Percentiles rank a stretch among this genome's conserved stretches.
Conservation (phyloP, 768 basidiomycete species). For the Trichaptum fuscoviolaceum region DNA sequence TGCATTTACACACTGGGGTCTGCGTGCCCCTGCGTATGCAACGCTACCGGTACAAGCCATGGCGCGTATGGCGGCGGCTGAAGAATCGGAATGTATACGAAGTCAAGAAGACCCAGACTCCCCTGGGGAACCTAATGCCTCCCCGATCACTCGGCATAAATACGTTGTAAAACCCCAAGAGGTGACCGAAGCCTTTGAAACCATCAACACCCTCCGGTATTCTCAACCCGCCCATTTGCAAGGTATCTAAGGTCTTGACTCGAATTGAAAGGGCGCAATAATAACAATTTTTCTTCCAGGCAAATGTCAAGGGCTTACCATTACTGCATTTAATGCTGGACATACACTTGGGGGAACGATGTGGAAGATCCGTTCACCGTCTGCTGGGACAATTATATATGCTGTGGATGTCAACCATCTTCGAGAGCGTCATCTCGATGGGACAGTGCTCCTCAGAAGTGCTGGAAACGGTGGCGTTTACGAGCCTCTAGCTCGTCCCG, state of each 20-base stretch:
- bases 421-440: slow-evolving; percentile 91
- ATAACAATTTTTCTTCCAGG: slow-evolving; percentile 36
- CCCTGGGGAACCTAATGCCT: slow-evolving; percentile 21
- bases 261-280: slow-evolving; percentile 8
- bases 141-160: slow-evolving; percentile 35
- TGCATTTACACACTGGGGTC: slow-evolving; percentile 80
- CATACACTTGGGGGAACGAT: slow-evolving; percentile 96
- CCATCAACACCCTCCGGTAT: slow-evolving; percentile 86
- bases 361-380: slow-evolving; percentile 98
- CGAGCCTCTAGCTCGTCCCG: slow-evolving; percentile 83
- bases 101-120: slow-evolving; percentile 70
- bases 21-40: slow-evolving; percentile 88
- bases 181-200: slow-evolving; percentile 90
- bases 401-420: slow-evolving; percentile 96
- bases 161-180: slow-evolving; percentile 76
- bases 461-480: slow-evolving; percentile 67
- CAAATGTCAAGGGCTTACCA: slow-evolving; percentile 87
- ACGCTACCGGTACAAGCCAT: slow-evolving; percentile 95
- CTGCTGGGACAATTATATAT: slow-evolving; percentile 92
- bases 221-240: slow-evolving; percentile 94
- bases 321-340: slow-evolving; percentile 93
- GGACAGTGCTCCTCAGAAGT: slow-evolving; percentile 78
- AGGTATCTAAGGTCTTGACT: slow-evolving; percentile 43
- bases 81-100: slow-evolving; percentile 79
- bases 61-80: slow-evolving; percentile 85